Percentiles rank a stretch among this genome's conserved stretches.
These are phyloP conservation scores for Amanita pallidorosea DNA, from an alignment of 768 basidiomycete genomes.

Conservation along the genomic window DNA sequence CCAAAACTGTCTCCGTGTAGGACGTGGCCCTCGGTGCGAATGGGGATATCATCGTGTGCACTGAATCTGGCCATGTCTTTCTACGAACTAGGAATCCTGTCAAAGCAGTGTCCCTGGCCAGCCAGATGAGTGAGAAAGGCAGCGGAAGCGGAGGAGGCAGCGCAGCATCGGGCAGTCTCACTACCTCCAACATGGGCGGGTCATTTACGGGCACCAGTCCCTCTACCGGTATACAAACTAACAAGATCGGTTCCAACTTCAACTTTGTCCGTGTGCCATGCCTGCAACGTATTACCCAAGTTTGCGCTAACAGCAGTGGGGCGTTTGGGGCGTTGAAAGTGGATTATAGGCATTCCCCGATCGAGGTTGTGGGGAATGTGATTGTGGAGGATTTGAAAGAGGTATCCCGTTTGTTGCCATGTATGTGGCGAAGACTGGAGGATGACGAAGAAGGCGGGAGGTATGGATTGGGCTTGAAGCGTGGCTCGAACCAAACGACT, in stretches of 20 bases:
- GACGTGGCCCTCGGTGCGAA: slow-evolving; percentile 87
- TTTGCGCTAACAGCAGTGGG: slow-evolving; percentile 80
- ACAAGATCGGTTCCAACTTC: slow-evolving; percentile 4
- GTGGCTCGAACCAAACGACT: not conserved
- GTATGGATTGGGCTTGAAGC: slow-evolving; percentile 1
- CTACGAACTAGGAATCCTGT: slow-evolving; percentile 54
- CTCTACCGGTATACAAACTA: slow-evolving; percentile 54
- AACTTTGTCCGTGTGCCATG: slow-evolving; percentile 43
- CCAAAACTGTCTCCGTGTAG: slow-evolving; percentile 18
- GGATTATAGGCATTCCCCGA: slow-evolving; percentile 50
- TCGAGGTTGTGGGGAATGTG: slow-evolving; percentile 42
- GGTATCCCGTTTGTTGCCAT: slow-evolving; percentile 52
- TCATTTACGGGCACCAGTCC: slow-evolving; percentile 22
- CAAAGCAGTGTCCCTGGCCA: slow-evolving; percentile 6
- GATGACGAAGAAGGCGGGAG: slow-evolving; percentile 3
- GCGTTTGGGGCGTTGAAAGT: slow-evolving; percentile 79
- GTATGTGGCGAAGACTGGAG: slow-evolving; percentile 7
- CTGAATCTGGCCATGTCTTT: slow-evolving; percentile 90
- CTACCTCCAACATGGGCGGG: slow-evolving; percentile 12
- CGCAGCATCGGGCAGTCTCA: not conserved
- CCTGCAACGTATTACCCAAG: slow-evolving; percentile 76
- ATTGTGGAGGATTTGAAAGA: slow-evolving; percentile 56
- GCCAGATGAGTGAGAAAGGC: not conserved
- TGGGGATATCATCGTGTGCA: slow-evolving; percentile 85
- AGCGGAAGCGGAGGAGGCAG: not conserved